These are phyloP conservation scores for Ganoderma sp. DNA, from an alignment of 1,284 basidiomycete genomes.

Conservation along the genomic window DNA sequence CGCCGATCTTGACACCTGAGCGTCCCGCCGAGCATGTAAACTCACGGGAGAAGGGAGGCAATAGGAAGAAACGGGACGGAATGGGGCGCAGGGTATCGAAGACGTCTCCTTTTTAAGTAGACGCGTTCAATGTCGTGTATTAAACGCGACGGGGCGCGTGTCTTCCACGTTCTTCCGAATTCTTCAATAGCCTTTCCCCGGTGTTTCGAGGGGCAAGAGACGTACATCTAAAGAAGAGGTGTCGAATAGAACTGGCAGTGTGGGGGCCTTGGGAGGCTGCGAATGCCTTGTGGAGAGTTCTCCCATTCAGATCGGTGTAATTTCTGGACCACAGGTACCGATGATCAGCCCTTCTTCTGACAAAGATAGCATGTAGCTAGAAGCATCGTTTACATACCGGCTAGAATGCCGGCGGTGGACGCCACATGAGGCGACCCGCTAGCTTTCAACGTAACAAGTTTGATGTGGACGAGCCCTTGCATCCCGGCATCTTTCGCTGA, in stretches of 20 bases:
- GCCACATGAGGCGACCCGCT: neutral
- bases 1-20: neutral
- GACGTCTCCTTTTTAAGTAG: neutral
- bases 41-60: slow-evolving; percentile 4
- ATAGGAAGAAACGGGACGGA: neutral
- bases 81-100: slow-evolving; percentile 3
- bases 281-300: neutral
- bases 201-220: neutral
- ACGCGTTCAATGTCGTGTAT: neutral
- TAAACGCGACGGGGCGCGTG: neutral
- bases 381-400: slow-evolving; percentile 5
- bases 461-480: neutral
- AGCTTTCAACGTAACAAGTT: neutral
- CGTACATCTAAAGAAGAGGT: neutral
- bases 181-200: neutral
- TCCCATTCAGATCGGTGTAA: neutral
- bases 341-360: slow-evolving; percentile 4
- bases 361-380: neutral
- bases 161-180: neutral
- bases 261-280: neutral
- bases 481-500: slow-evolving; percentile 6
- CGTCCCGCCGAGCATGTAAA: slow-evolving; percentile 2
- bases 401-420: neutral
- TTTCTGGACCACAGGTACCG: neutral
- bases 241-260: neutral